Evolutionary conservation across 768 basidiomycete genomes (phyloP).

Genomic region (Botryobasidium botryosum): DNA sequence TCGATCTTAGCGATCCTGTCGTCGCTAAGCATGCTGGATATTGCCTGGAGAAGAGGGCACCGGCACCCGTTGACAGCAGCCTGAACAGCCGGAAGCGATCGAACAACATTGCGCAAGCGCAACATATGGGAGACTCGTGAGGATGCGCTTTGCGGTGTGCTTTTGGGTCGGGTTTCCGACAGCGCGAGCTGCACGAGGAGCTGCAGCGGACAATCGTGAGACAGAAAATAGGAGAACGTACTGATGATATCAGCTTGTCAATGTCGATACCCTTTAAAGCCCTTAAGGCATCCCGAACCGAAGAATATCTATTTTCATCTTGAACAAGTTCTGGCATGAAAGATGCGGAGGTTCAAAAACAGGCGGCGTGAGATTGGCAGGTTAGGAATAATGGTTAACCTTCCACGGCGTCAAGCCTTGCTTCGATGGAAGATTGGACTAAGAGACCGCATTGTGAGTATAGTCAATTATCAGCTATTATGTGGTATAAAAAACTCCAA

Average conservation of each 20-base stretch:
- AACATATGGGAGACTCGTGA: constrained; percentile 65
- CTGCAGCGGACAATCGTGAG: neutral
- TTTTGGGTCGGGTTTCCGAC: constrained; percentile 38
- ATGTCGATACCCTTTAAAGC: constrained; percentile 66
- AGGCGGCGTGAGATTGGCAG: neutral
- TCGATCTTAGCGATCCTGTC: constrained; percentile 50
- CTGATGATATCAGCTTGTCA: constrained; percentile 34
- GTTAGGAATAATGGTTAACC: constrained; percentile 25
- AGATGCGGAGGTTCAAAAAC: no score
- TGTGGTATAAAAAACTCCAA: no score
- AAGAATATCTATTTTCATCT: constrained; percentile 54
- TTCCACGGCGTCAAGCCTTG: constrained; percentile 75
- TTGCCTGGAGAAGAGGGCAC: constrained; percentile 43
- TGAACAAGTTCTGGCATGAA: constrained; percentile 50
- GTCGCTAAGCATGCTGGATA: constrained; percentile 62
- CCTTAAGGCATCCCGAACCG: constrained; percentile 51
- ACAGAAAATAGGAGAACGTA: constrained; percentile 17
- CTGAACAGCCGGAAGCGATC: constrained; percentile 43
- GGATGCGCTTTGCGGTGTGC: constrained; percentile 43
- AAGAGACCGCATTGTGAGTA: no score
- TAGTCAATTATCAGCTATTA: no score
- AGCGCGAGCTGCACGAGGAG: constrained; percentile 39
- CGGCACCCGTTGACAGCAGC: constrained; percentile 41
- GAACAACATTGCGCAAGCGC: constrained; percentile 53
- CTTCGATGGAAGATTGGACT: constrained; percentile 53